These are phyloP conservation scores for Annona cherimola DNA, from an alignment of 164 flowering plant species.

Conservation along the genomic window DNA sequence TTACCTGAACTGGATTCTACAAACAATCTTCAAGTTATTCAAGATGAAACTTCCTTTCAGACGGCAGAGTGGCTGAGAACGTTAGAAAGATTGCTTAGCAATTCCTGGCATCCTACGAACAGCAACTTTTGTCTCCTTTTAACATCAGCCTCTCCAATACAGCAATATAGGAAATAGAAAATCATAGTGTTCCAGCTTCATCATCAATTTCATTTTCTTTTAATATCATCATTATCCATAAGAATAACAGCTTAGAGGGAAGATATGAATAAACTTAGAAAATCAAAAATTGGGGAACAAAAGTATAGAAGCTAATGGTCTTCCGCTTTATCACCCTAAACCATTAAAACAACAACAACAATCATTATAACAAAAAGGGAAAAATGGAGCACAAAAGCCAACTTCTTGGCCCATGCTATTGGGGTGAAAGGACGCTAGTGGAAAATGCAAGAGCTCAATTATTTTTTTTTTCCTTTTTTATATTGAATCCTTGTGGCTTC, in stretches of 20 bases:
- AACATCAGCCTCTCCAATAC: too few species aligned
- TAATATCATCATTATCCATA: background rate
- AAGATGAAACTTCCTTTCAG: too few species aligned
- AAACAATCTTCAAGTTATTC: too few species aligned
- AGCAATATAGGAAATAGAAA: too few species aligned
- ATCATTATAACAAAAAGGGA: background rate
- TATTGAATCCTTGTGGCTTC: conserved; percentile 40
- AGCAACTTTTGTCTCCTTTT: too few species aligned
- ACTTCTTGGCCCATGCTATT: background rate
- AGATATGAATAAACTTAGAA: background rate
- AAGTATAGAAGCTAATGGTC: background rate
- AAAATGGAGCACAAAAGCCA: background rate
- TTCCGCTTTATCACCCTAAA: background rate
- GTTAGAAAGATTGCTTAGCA: too few species aligned
- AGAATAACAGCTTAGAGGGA: background rate
- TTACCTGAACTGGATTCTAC: too few species aligned
- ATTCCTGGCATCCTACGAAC: too few species aligned
- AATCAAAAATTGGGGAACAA: background rate
- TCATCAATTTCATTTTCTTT: background rate
- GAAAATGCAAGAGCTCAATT: background rate
- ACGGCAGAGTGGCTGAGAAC: too few species aligned
- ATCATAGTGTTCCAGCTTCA: background rate
- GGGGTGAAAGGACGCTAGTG: background rate
- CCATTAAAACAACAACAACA: background rate
- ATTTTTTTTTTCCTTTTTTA: conserved; percentile 9